These are phyloP conservation scores for Solanum chacoense DNA, from an alignment of 305 asterid species.

Conservation along the genomic window DNA sequence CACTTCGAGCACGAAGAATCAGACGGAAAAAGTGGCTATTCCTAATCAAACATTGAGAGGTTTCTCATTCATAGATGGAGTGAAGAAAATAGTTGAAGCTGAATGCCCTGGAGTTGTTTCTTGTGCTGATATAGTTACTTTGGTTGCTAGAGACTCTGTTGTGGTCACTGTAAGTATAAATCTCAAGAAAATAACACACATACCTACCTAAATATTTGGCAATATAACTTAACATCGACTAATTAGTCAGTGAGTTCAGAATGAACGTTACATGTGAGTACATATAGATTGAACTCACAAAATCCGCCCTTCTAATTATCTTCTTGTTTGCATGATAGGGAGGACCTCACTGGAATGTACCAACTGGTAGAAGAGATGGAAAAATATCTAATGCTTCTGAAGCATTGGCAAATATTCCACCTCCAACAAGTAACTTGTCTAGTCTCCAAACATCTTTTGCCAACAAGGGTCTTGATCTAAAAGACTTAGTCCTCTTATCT, in stretches of 20 bases:
- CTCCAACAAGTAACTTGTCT: slow-evolving; percentile 43
- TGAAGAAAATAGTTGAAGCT: slow-evolving; percentile 40
- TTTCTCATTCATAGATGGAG: slow-evolving; percentile 20
- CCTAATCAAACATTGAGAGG: background rate
- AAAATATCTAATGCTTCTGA: slow-evolving; percentile 41
- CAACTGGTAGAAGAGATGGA: slow-evolving; percentile 78
- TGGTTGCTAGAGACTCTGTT: slow-evolving; percentile 58
- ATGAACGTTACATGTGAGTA: slow-evolving; percentile 25
- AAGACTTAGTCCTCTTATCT: slow-evolving; percentile 55
- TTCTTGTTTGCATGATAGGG: slow-evolving; percentile 21
- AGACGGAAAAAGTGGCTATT: slow-evolving; percentile 47
- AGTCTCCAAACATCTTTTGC: slow-evolving; percentile 39
- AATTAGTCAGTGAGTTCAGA: slow-evolving; percentile 30
- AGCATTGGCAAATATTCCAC: slow-evolving; percentile 42
- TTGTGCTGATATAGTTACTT: slow-evolving; percentile 52
- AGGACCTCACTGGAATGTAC: slow-evolving; percentile 76
- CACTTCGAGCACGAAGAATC: slow-evolving; percentile 47
- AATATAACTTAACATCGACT: background rate
- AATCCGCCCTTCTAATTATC: background rate
- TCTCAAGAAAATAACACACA: background rate
- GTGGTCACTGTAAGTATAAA: slow-evolving; percentile 34
- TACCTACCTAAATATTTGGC: background rate
- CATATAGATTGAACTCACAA: slow-evolving; percentile 7
- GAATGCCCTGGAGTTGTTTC: slow-evolving; percentile 71
- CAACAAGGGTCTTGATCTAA: background rate